Evolutionary conservation across 495 filamentous ascomycete genomes (phyloP), one percentile per base, ranked within the genome.

Genomic region (Pyrenopolyporus hunteri): DNA sequence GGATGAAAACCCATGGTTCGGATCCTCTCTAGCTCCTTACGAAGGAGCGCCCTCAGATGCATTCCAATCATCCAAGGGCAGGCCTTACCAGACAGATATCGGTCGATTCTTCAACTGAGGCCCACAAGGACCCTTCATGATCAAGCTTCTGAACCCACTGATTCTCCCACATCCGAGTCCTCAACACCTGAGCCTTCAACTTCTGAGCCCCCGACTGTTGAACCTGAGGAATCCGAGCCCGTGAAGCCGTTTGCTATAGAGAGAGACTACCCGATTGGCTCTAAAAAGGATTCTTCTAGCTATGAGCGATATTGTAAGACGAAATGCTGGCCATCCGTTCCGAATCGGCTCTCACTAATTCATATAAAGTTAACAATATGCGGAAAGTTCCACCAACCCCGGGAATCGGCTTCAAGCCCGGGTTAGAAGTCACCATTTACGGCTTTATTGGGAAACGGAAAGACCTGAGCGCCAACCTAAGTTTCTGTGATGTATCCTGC

Each of bases 401-500:
- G 4, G 1, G 0, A 7, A 14, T 46, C 70, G 3, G 50, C 69
- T 40, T 72, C 31, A 68, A 25, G 25, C 37, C 49, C 9, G 87
- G 82, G 35, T 59, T 77, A 16, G 67, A 80, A 28, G 84, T 92
- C 13, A 75, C 79, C 4, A 70, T 95, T 10, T 82, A 90, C 71
- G 92, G 92, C 43, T 96, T 91, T 63, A 76, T 96, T 3, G 82
- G 83, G 11, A 74, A 75, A 31, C 80, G 85, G 16, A 80, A 81
- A 39, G 83, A 90, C 49, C 69, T 89, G 13, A 83, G 83, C 33
- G 84, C 86, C 60, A 84, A 83, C 45, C 73, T 93, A 5, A 83
- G 83, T 9, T 93, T 94, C 65, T 85, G 84, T n/a, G 77, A 84
- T 40, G 64, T 93, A 2, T 75, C 82, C 4, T 74, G 67, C 40